phyloP scores from a whole-genome alignment of 2,329 filamentous ascomycete species.

The Trichoderma sp. region DNA sequence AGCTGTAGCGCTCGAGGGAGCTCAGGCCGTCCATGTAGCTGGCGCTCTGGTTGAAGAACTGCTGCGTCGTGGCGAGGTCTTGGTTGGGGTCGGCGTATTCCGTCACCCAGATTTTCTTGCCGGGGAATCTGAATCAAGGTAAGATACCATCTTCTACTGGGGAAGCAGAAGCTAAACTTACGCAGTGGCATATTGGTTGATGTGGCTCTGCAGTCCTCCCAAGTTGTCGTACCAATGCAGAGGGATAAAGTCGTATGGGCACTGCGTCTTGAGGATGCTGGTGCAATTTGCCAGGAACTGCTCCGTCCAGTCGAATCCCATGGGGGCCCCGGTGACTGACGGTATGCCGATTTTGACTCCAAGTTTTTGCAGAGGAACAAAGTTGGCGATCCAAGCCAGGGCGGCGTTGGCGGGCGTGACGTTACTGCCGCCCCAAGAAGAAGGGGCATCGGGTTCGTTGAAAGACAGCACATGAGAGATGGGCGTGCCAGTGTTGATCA shows the following conservation, averaged over 20 bases:
- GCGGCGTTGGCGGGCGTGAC: constrained; percentile 64
- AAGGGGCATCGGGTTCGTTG: constrained; percentile 73
- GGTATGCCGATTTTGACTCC: constrained; percentile 71
- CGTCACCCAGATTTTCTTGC: constrained; percentile 71
- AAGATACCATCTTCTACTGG: neutral
- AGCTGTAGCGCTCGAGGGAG: constrained; percentile 70
- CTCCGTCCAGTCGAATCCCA: constrained; percentile 66
- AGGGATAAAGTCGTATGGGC: constrained; percentile 64
- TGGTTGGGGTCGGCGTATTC: constrained; percentile 69
- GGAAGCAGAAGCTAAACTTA: neutral
- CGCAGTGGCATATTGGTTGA: constrained; percentile 51
- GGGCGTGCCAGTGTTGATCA: constrained; percentile 55
- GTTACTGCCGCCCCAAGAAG: constrained; percentile 60
- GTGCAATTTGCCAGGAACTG: constrained; percentile 67
- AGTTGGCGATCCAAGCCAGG: constrained; percentile 67
- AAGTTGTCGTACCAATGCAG: constrained; percentile 72
- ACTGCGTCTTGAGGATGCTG: constrained; percentile 39
- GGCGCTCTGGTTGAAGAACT: constrained; percentile 67
- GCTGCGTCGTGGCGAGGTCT: constrained; percentile 58
- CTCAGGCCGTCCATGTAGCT: constrained; percentile 62
- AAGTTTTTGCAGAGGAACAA: constrained; percentile 65
- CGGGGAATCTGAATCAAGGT: constrained; percentile 53
- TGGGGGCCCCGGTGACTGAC: constrained; percentile 60
- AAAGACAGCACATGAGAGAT: constrained; percentile 70
- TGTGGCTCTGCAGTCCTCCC: constrained; percentile 65